phyloP scores from a whole-genome alignment of 306 rosid genomes.

The Neltuma alba region DNA sequence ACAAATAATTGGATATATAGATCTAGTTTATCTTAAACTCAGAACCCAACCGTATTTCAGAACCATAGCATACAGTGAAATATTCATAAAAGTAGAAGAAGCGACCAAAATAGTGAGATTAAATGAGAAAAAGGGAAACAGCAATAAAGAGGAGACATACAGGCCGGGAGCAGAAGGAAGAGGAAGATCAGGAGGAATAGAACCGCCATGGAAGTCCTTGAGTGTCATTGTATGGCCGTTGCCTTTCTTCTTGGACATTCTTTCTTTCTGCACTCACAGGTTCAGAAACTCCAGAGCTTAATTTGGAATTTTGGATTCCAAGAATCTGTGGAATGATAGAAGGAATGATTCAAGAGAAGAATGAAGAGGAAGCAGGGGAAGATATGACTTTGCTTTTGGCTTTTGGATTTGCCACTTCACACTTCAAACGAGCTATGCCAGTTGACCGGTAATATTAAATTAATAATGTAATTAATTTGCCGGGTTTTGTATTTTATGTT shows the following conservation, averaged over 20 bases:
- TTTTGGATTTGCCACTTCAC: not conserved
- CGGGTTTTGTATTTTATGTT: no score
- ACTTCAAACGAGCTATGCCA: not conserved
- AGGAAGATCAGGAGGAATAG: slow-evolving; percentile 90
- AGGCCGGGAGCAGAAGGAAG: slow-evolving; percentile 96
- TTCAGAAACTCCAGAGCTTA: slow-evolving; percentile 2
- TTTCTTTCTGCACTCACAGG: slow-evolving; percentile 16
- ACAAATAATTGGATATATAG: slow-evolving; percentile 9
- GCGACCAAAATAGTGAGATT: not conserved
- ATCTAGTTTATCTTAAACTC: slow-evolving; percentile 32
- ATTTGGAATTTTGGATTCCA: slow-evolving; percentile 5
- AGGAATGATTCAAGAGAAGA: not conserved
- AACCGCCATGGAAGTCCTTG: slow-evolving; percentile 96
- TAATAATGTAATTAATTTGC: no score
- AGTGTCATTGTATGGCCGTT: slow-evolving; percentile 90
- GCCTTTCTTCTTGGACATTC: slow-evolving; percentile 95
- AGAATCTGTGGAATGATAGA: not conserved
- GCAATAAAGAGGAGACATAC: slow-evolving; percentile 51
- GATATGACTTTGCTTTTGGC: not conserved
- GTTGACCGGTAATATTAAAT: no score
- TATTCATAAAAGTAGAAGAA: slow-evolving; percentile 1
- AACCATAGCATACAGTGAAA: not conserved
- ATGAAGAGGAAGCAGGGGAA: not conserved
- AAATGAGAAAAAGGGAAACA: not conserved
- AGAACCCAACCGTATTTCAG: not conserved